These are phyloP conservation scores for Saccharum spontaneum DNA, from an alignment of 176 grass and related monocot species.

Conservation along the genomic window DNA sequence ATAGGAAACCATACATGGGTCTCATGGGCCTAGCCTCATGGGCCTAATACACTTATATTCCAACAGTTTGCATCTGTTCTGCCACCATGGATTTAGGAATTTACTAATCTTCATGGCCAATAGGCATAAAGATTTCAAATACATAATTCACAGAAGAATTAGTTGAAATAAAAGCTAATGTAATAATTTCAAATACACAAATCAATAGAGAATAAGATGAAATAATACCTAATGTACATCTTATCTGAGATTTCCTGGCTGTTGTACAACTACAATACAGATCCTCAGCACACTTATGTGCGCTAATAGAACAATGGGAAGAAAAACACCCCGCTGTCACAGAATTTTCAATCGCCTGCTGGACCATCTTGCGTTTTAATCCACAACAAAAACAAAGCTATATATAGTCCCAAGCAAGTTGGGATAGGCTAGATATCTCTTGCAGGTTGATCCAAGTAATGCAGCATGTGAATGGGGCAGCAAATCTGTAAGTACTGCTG, in stretches of 20 bases:
- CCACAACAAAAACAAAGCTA: background rate
- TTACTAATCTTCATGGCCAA: background rate
- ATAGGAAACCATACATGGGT: no score
- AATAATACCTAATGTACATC: slow-evolving; percentile 20
- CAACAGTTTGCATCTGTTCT: no score
- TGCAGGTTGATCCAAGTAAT: background rate
- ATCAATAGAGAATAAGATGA: slow-evolving; percentile 6
- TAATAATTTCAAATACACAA: background rate
- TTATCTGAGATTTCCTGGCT: slow-evolving; percentile 20
- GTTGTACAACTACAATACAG: slow-evolving; percentile 31
- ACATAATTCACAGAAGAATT: background rate
- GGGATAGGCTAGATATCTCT: background rate
- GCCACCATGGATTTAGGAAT: background rate
- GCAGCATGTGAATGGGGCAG: background rate
- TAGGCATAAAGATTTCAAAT: background rate
- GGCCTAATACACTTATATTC: no score
- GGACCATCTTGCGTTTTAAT: background rate
- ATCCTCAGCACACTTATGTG: background rate
- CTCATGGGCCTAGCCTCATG: no score
- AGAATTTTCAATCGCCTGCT: slow-evolving; percentile 13
- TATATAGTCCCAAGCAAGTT: background rate
- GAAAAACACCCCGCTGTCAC: slow-evolving; percentile 11
- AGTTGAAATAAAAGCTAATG: slow-evolving; percentile 3
- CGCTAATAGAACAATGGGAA: slow-evolving; percentile 22
- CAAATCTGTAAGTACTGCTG: background rate